Evolutionary conservation across 805 yeast genomes (phyloP).

Genomic region (Kodamaea nitidulidarum): DNA sequence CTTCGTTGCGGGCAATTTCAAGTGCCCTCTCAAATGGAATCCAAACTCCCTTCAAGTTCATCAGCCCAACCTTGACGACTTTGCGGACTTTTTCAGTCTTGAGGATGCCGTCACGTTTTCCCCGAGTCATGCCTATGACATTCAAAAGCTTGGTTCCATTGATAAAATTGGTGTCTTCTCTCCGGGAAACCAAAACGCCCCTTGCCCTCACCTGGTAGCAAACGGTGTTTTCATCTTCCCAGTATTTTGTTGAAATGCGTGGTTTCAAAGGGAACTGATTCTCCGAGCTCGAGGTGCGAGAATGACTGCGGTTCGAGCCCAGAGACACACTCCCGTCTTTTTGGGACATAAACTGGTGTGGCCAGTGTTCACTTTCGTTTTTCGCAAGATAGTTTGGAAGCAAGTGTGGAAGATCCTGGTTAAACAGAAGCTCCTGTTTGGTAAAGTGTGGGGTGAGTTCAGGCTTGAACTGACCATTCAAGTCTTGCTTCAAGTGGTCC

Average conservation of each 20-base stretch:
- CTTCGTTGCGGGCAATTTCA: slow-evolving; percentile 40
- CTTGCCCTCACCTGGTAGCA: slow-evolving; percentile 37
- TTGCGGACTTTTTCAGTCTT: slow-evolving; percentile 29
- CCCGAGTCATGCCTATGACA: slow-evolving; percentile 38
- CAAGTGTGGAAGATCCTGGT: no score
- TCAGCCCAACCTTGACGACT: slow-evolving; percentile 33
- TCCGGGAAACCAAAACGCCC: slow-evolving; percentile 31
- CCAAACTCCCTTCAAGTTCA: slow-evolving; percentile 42
- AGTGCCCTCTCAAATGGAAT: slow-evolving; percentile 37
- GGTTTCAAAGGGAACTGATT: slow-evolving; percentile 21
- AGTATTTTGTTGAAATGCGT: slow-evolving; percentile 30
- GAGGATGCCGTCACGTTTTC: slow-evolving; percentile 38
- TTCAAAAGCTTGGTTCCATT: slow-evolving; percentile 39
- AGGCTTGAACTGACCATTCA: no score
- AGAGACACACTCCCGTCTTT: background rate
- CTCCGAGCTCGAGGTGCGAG: background rate
- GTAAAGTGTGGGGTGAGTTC: no score
- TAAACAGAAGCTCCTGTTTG: no score
- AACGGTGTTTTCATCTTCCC: slow-evolving; percentile 36
- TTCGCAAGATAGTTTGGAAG: background rate
- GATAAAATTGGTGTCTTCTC: slow-evolving; percentile 32
- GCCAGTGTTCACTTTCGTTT: background rate
- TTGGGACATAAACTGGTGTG: background rate
- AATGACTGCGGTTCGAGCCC: background rate
- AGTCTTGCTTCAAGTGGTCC: no score